phyloP scores from a whole-genome alignment of 2,329 filamentous ascomycete species.

The Elsinoe perseae region DNA sequence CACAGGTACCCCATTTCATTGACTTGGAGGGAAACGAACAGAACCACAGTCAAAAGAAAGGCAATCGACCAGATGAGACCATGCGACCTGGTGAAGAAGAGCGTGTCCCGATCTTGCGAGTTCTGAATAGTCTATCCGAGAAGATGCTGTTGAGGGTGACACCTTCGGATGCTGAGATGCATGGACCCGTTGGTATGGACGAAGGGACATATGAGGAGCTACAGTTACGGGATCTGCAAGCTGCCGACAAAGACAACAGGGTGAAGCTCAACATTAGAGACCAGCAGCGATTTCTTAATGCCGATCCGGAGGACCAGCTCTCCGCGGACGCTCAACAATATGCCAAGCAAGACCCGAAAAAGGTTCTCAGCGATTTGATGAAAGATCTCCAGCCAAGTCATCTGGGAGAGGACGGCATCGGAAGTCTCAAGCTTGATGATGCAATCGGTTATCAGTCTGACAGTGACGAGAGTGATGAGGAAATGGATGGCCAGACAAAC shows the following conservation, averaged over 20 bases:
- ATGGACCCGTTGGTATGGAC: constrained; percentile 58
- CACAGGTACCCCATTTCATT: constrained; percentile 78
- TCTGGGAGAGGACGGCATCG: constrained; percentile 26
- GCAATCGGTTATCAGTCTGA: constrained; percentile 64
- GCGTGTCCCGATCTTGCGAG: constrained; percentile 81
- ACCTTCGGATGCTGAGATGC: constrained; percentile 63
- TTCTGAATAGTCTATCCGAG: constrained; percentile 82
- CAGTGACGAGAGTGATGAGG: constrained; percentile 48
- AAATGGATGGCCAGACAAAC: constrained; percentile 40
- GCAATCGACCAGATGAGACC: constrained; percentile 81
- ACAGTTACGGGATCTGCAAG: constrained; percentile 70
- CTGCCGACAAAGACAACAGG: constrained; percentile 63
- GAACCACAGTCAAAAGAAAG: constrained; percentile 78
- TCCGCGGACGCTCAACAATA: constrained; percentile 50
- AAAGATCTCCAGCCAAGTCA: constrained; percentile 50
- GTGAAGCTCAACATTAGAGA: constrained; percentile 84
- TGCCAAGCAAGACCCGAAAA: constrained; percentile 59
- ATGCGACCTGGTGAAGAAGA: constrained; percentile 70
- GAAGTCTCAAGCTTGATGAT: constrained; percentile 45
- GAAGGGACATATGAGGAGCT: constrained; percentile 68
- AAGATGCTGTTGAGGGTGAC: constrained; percentile 87
- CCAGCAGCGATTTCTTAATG: constrained; percentile 72
- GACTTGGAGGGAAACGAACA: constrained; percentile 92
- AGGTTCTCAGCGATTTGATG: constrained; percentile 59
- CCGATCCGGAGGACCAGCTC: constrained; percentile 32